Percentiles rank a stretch among this genome's conserved stretches.
Conservation (phyloP, 768 basidiomycete species). For the Candolleomyces aberdarensis region DNA sequence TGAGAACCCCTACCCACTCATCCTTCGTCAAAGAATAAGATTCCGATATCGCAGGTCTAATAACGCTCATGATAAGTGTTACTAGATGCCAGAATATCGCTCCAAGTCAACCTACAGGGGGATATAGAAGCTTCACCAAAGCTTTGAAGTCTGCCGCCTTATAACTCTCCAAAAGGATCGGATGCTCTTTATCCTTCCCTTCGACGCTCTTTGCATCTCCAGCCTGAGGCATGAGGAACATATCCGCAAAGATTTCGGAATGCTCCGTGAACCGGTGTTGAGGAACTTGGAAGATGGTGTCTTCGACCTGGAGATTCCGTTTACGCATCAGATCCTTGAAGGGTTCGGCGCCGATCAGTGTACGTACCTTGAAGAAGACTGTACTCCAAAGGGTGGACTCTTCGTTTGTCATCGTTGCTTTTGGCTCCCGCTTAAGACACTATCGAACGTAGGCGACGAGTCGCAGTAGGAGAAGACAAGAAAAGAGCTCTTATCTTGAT, state of each 20-base stretch:
- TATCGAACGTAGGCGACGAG: too few relatives aligned
- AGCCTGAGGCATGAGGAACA: background rate
- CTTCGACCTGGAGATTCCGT: background rate
- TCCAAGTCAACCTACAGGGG: background rate
- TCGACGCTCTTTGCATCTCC: background rate
- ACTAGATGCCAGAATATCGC: too few relatives aligned
- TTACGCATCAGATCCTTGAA: background rate
- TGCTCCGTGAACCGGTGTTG: background rate
- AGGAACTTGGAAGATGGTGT: background rate
- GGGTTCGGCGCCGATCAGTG: background rate
- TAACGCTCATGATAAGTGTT: too few relatives aligned
- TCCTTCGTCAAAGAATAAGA: too few relatives aligned
- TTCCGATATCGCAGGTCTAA: too few relatives aligned
- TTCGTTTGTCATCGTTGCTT: too few relatives aligned
- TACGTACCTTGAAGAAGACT: too few relatives aligned
- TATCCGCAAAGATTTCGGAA: background rate
- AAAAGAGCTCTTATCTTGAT: too few relatives aligned
- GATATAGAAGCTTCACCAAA: conserved; percentile 1
- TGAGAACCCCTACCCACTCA: too few relatives aligned
- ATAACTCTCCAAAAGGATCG: conserved; percentile 4
- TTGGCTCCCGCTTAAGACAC: too few relatives aligned
- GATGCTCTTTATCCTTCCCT: background rate
- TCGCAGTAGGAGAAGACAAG: too few relatives aligned
- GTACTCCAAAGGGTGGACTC: too few relatives aligned
- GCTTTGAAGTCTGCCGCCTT: background rate